phyloP scores from a whole-genome alignment of 176 grass and related monocot species.

The Oryza rufipogon region DNA sequence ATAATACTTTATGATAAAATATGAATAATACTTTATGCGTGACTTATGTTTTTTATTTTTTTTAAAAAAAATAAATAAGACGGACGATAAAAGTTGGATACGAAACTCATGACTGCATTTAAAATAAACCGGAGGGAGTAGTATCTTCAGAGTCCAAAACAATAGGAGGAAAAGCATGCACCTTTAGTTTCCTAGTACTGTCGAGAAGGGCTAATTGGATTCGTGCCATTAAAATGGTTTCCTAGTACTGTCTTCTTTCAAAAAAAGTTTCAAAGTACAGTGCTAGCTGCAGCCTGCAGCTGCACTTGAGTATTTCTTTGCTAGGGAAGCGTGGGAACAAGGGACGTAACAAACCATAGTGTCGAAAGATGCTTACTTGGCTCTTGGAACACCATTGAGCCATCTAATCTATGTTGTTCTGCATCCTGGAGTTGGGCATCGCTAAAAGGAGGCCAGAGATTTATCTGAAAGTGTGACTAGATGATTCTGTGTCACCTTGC shows the following conservation, averaged over 20 bases:
- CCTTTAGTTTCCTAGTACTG: background rate
- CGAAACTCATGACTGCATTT: too few relatives aligned
- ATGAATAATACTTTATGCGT: too few relatives aligned
- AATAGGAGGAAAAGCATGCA: background rate
- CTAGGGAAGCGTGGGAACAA: background rate
- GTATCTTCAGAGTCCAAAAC: background rate
- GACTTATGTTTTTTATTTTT: too few relatives aligned
- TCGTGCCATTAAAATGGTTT: background rate
- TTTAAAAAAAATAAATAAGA: too few relatives aligned
- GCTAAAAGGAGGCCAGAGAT: background rate
- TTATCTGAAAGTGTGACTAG: constrained; percentile 29
- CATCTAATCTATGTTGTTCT: constrained; percentile 14
- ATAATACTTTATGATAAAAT: too few relatives aligned
- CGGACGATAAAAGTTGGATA: too few relatives aligned
- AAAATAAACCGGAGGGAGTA: too few relatives aligned
- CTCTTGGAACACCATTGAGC: constrained; percentile 32
- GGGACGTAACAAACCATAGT: background rate
- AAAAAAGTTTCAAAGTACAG: background rate
- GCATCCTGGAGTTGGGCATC: constrained; percentile 13
- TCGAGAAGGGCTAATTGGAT: background rate
- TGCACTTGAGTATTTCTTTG: background rate
- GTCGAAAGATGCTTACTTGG: constrained; percentile 17
- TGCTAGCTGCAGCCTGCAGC: background rate
- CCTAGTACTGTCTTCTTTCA: background rate
- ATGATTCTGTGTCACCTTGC: constrained; percentile 29